phyloP scores from a whole-genome alignment of 2,329 filamentous ascomycete genomes.

The Cercospora nicotianae region DNA sequence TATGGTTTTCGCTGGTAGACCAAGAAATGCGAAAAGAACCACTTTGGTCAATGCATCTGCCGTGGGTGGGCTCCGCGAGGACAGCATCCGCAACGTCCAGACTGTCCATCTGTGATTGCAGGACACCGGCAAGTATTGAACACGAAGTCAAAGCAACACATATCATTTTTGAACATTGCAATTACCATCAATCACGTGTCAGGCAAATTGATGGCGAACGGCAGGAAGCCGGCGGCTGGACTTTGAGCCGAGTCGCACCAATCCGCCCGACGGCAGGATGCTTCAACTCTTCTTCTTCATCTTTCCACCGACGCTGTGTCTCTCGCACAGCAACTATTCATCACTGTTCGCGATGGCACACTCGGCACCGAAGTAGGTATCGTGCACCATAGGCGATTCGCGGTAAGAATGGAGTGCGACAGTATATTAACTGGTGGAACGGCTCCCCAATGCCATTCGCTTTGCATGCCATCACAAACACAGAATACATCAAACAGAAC shows the following conservation, averaged over 20 bases:
- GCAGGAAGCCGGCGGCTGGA: not conserved
- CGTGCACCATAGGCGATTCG: not conserved
- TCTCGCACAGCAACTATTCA: not conserved
- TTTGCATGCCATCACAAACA: not conserved
- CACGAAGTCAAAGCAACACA: too few species aligned
- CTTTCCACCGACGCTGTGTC: not conserved
- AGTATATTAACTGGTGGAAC: not conserved
- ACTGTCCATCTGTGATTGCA: not conserved
- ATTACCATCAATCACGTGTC: not conserved
- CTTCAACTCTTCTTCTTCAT: not conserved
- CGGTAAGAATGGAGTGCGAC: not conserved
- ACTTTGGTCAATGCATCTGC: not conserved
- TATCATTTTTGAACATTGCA: too few species aligned
- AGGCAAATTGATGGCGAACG: not conserved
- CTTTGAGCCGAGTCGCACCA: not conserved
- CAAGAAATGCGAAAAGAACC: not conserved
- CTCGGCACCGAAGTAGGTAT: not conserved
- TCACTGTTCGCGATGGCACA: not conserved
- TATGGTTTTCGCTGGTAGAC: not conserved
- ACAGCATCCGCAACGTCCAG: not conserved
- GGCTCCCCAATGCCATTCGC: slow-evolving; percentile 3
- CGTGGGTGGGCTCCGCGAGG: not conserved
- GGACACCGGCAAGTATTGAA: too few species aligned
- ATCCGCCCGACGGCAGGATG: not conserved
- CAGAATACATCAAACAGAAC: not conserved